Percentiles rank a stretch among this genome's conserved stretches.
Evolutionary conservation across 352 stramenopile genomes (phyloP).

Genomic region (Pelagophyceae sp.): DNA sequence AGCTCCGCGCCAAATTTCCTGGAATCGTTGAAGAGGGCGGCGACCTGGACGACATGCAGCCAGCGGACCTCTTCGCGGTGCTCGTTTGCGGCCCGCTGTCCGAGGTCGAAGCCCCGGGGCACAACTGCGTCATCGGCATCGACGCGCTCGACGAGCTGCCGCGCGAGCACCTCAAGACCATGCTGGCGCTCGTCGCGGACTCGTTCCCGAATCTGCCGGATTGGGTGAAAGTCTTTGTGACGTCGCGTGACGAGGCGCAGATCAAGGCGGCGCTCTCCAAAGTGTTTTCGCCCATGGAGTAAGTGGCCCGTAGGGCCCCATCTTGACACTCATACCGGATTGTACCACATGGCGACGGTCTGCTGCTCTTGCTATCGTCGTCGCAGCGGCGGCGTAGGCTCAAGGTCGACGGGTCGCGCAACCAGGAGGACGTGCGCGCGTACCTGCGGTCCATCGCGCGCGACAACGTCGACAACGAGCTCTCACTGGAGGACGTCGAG

Average conservation of each 20-base stretch:
- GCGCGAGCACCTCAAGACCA: background rate
- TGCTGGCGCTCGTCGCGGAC: background rate
- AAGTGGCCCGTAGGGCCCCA: too few species aligned
- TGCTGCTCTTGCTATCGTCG: too few species aligned
- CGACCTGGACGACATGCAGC: too few species aligned
- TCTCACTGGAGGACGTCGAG: background rate
- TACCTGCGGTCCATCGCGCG: background rate
- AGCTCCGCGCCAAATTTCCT: background rate
- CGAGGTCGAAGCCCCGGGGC: background rate
- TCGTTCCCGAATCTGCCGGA: background rate
- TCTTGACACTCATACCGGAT: too few species aligned
- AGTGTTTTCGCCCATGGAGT: background rate
- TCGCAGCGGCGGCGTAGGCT: too few species aligned
- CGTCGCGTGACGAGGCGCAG: background rate
- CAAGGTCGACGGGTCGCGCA: slow-evolving; percentile 5
- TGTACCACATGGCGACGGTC: too few species aligned
- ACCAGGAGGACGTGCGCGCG: background rate
- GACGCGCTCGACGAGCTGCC: slow-evolving; percentile 15
- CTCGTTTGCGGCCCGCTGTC: too few species aligned
- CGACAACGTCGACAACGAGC: background rate
- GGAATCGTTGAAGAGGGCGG: too few species aligned
- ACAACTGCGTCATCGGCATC: background rate
- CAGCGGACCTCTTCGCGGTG: too few species aligned
- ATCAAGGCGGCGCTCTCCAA: background rate
- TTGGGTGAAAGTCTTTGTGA: background rate